These are phyloP conservation scores for Geotrichum siamense DNA, from an alignment of 1,139 yeast genomes.

Conservation along the genomic window DNA sequence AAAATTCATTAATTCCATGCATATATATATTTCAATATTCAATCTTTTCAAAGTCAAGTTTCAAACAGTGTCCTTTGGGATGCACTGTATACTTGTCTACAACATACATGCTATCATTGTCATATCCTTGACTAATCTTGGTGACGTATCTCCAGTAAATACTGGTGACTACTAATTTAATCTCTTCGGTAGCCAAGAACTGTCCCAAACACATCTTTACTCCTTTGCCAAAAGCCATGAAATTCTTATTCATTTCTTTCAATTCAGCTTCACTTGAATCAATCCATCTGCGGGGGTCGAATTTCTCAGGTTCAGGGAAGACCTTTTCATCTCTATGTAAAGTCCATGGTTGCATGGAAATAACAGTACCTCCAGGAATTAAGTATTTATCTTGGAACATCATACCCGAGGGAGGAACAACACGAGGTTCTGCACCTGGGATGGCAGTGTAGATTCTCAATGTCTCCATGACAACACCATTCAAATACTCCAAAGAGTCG, in stretches of 20 bases:
- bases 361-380: conserved; percentile 50
- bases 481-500: conserved; percentile 48
- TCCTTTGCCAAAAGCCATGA: conserved; percentile 70
- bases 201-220: conserved; percentile 71
- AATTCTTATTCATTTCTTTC: conserved; percentile 44
- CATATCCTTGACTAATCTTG: conserved; percentile 28
- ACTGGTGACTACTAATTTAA: conserved; percentile 51
- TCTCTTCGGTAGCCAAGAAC: conserved; percentile 60
- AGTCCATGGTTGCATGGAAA: conserved; percentile 62
- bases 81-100: conserved; percentile 52
- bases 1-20: too few species aligned
- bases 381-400: conserved; percentile 21
- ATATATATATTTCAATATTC: not conserved
- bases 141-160: conserved; percentile 46
- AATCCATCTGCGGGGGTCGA: conserved; percentile 60
- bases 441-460: conserved; percentile 60
- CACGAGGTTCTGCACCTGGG: conserved; percentile 68
- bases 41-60: conserved; percentile 18
- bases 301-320: conserved; percentile 47
- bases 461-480: conserved; percentile 53
- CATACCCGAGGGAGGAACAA: conserved; percentile 37
- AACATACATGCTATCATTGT: conserved; percentile 76
- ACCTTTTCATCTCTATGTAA: conserved; percentile 48
- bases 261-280: conserved; percentile 37
- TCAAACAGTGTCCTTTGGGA: conserved; percentile 29